Base-by-base conservation (phyloP, 768 basidiomycete species). In the Auricularia sp. region DNA sequence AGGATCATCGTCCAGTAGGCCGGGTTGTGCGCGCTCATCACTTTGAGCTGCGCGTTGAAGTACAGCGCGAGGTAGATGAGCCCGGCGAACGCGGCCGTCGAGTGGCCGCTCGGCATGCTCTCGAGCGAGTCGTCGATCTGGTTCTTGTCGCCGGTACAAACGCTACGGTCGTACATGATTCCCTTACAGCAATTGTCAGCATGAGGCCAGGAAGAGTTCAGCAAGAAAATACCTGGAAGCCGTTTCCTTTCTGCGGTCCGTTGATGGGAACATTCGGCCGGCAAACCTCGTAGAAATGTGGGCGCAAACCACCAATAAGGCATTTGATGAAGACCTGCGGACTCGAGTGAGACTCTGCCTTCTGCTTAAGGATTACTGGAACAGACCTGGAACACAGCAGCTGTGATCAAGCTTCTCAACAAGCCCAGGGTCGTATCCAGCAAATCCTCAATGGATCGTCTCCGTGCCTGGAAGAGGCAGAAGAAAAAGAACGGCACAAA, bases 1-100 rank as follows among this genome's bases (percentile, higher is more conserved):
- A 84, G 67, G 65, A 85, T 73, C 80, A 83, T 81, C 71, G 85
- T 85, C 84, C 84, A 86, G 71, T 84, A 85, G 43, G 82, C 81
- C 1, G 83, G 80, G 65, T 83, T 82, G 71, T 83, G 80, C n/a
- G 83, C 82, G 35, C 80, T 74, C 73, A 83, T 82, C 64, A 83
- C 78, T 70, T 85, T 86, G 66, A 87, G 76, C 67, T 84, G 81
- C 3, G 81, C 81, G 66, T 84, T 82, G 71, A 84, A 75, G 66
- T 78, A 80, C 10, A 79, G 70, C 2, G 77, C 68, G 18, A 83
- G 74, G 69, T 74, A 81, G 29, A 83, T 73, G n/a, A 83, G 72
- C 0, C 82, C 83, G 1, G 82, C 84, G 75, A 82, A 84, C 1
- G 79, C 81, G 8, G 83, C 83, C 1, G 83, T 85, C 7, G 81